A percentile compares a stretch with the other conserved stretches of the same genome.
phyloP scores from a whole-genome alignment of 2,329 filamentous ascomycete species.

The Botrytis sinoallii region DNA sequence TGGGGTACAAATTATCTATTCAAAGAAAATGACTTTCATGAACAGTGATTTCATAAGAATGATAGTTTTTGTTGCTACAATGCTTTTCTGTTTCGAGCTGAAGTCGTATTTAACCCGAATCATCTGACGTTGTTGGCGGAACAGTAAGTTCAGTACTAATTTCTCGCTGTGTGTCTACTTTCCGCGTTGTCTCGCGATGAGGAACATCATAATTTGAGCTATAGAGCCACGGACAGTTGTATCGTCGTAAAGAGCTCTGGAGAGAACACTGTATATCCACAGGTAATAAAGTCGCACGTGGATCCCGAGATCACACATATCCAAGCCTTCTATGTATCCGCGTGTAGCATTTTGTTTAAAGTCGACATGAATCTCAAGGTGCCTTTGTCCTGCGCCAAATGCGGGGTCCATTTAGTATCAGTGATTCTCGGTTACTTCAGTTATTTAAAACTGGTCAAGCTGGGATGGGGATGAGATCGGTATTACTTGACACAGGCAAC shows the following conservation, averaged over 20 bases:
- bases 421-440: background rate
- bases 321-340: background rate
- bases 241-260: background rate
- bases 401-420: background rate
- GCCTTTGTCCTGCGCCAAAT: background rate
- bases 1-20: background rate
- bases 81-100: background rate
- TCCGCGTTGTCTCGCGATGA: background rate
- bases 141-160: background rate
- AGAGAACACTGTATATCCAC: background rate
- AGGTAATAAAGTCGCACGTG: background rate
- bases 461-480: background rate
- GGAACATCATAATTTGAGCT: background rate
- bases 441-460: background rate
- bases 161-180: background rate
- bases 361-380: background rate
- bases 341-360: background rate
- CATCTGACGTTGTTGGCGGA: background rate
- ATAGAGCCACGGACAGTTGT: background rate
- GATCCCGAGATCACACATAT: background rate
- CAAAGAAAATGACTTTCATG: background rate
- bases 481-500: background rate
- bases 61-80: background rate
- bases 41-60: background rate
- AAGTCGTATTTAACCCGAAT: background rate